A percentile compares a stretch with the other conserved stretches of the same genome.
Evolutionary conservation across 2,329 filamentous ascomycete species (phyloP).

Genomic region (Gyromitra esculenta): DNA sequence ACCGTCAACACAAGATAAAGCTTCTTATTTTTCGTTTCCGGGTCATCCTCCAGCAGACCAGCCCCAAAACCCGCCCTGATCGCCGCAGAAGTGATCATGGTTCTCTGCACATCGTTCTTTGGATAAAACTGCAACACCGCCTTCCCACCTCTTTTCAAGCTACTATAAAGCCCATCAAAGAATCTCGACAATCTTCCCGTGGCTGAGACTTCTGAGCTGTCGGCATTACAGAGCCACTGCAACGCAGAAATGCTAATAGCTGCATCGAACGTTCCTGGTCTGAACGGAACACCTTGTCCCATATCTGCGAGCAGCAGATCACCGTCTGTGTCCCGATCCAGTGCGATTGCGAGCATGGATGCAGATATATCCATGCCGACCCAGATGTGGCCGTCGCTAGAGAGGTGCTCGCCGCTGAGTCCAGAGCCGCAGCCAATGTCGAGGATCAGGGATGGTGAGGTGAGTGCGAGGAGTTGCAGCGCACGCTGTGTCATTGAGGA

Average conservation of each 20-base stretch:
- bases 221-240: conserved; percentile 98
- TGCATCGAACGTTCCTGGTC: conserved; percentile 90
- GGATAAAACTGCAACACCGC: conserved; percentile 99
- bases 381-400: conserved; percentile 71
- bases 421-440: conserved; percentile 97
- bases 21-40: conserved; percentile 95
- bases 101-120: conserved; percentile 89
- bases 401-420: conserved; percentile 91
- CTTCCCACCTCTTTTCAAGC: conserved; percentile 80
- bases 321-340: conserved; percentile 90
- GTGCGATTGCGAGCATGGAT: conserved; percentile 94
- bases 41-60: conserved; percentile 92
- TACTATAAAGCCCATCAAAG: conserved; percentile 91
- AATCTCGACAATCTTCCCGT: conserved; percentile 82
- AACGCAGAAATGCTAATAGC: conserved; percentile 94
- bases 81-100: conserved; percentile 90
- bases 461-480: conserved; percentile 86
- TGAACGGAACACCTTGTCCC: conserved; percentile 93
- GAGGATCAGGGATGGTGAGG: conserved; percentile 83
- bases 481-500: conserved; percentile 93
- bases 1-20: conserved; percentile 95
- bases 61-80: conserved; percentile 95
- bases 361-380: conserved; percentile 66
- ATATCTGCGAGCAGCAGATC: conserved; percentile 95
- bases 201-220: conserved; percentile 83